Base-by-base conservation (phyloP, 2,329 filamentous ascomycete species). In the Rugonectria rugulosa region DNA sequence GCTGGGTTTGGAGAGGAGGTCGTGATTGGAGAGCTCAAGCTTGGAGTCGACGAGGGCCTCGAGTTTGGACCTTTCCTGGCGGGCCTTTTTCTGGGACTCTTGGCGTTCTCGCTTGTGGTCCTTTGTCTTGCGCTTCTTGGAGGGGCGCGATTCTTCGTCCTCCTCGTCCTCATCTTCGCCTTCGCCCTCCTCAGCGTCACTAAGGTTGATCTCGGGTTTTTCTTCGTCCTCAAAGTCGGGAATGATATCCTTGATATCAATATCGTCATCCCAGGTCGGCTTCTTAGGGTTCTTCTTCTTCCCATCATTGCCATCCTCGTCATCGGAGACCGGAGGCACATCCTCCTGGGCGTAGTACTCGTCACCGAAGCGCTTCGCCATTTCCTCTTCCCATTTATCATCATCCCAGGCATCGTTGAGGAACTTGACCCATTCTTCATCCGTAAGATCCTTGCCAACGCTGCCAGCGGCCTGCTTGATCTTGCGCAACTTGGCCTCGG, bases 191-290 rank as follows among this genome's bases (percentile, higher is more conserved):
- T 73, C 72, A 1, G 71, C 74, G 12, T 77, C 77, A 5, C 85
- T 84, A 2, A 88, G 75, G 1, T 77, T 76, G 56, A 89, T 75
- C 1, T 77, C 76, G 17, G 85, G 83, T 44, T 80, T 76, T 19
- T 41, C 70, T 54, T 81, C 77, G 21, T 91, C 90, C 17, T 91
- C 86, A 69, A 96, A 97, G 58, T 96, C 91, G 2, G 92, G 92
- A 23, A 97, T 79, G 45, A 97, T 82, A 72, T 97, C 94, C 58
- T 90, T 92, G 77, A 99, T 98, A 70, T 98, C 93, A 66, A 99
- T 97, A 71, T 99, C 95, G 68, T 98, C 92, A 67, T 97, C 91
- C 89, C 94, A 99, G 69, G 82, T 88, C 63, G 85, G 86, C 69
- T 84, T 87, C 71, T 85, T 87, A 47, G 74, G 63, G 15, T 76